These are phyloP conservation scores for Trypanosoma avium DNA, from an alignment of 208 protist genomes.

Conservation along the genomic window DNA sequence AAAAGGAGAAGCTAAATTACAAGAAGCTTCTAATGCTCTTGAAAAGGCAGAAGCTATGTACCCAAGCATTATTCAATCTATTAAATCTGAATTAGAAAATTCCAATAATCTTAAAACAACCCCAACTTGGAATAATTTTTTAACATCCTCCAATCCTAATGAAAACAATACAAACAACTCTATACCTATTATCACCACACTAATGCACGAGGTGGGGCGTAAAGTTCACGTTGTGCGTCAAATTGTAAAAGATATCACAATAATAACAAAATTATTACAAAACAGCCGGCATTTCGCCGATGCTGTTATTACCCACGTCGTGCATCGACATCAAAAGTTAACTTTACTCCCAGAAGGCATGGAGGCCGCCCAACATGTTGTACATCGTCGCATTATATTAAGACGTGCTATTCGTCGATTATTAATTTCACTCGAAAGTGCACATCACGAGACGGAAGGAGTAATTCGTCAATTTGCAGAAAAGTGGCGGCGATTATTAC, in stretches of 20 bases:
- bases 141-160: neutral
- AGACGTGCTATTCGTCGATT: slow-evolving; percentile 28
- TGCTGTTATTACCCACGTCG: slow-evolving; percentile 21
- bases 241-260: slow-evolving; percentile 7
- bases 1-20: slow-evolving; percentile 20
- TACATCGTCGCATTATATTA: slow-evolving; percentile 28
- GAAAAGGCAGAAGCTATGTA: slow-evolving; percentile 11
- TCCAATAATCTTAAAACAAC: slow-evolving; percentile 7
- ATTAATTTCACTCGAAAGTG: slow-evolving; percentile 18
- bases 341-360: slow-evolving; percentile 22
- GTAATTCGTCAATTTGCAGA: slow-evolving; percentile 22
- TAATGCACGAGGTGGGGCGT: slow-evolving; percentile 27
- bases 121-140: slow-evolving; percentile 12
- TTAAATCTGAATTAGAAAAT: slow-evolving; percentile 5
- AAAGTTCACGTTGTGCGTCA: slow-evolving; percentile 18
- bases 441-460: slow-evolving; percentile 6
- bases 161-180: too few relatives aligned
- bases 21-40: slow-evolving; percentile 5
- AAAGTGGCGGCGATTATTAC: slow-evolving; percentile 19
- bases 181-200: neutral
- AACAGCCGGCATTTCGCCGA: slow-evolving; percentile 17
- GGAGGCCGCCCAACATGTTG: slow-evolving; percentile 18
- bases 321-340: slow-evolving; percentile 22
- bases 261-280: slow-evolving; percentile 10
- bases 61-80: slow-evolving; percentile 11